phyloP scores from a whole-genome alignment of 495 filamentous ascomycete species.

The Aspergillus indologenus region DNA sequence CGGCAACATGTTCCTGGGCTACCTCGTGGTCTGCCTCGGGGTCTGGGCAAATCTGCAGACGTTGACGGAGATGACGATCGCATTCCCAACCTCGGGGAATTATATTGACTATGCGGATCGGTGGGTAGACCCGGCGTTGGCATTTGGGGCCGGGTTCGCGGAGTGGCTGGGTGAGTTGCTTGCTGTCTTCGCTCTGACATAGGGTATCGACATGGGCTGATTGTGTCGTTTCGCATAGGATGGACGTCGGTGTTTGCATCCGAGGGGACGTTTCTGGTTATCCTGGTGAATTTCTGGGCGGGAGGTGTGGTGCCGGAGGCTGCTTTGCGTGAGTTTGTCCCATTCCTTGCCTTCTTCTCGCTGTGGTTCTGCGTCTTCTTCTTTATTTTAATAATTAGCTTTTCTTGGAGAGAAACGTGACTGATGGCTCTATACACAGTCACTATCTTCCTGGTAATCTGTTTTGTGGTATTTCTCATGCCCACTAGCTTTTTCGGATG shows the following conservation, averaged over 20 bases:
- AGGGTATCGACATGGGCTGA: neutral
- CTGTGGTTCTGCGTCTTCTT: too few species aligned
- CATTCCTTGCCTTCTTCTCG: neutral
- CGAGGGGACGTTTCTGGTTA: conserved; percentile 26
- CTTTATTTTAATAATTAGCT: too few species aligned
- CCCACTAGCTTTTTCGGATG: conserved; percentile 13
- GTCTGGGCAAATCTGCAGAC: conserved; percentile 31
- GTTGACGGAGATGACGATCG: conserved; percentile 31
- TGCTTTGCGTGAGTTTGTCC: conserved; percentile 14
- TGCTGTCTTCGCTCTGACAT: neutral
- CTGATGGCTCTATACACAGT: conserved; percentile 2
- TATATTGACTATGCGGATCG: conserved; percentile 35
- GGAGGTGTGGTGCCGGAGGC: conserved; percentile 19
- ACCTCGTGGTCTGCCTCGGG: conserved; percentile 24
- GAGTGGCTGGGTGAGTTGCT: conserved; percentile 22
- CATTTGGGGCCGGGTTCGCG: conserved; percentile 30
- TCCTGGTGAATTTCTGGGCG: conserved; percentile 32
- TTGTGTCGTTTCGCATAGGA: conserved; percentile 4
- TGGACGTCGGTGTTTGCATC: conserved; percentile 32
- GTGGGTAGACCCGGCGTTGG: conserved; percentile 31
- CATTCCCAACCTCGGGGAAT: conserved; percentile 30
- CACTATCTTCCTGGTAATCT: conserved; percentile 11
- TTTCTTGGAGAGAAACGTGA: too few species aligned
- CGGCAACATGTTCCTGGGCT: conserved; percentile 27
- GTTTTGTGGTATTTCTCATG: conserved; percentile 11